phyloP scores from a whole-genome alignment of 2,329 filamentous ascomycete genomes.

The Diaporthe longicolla region DNA sequence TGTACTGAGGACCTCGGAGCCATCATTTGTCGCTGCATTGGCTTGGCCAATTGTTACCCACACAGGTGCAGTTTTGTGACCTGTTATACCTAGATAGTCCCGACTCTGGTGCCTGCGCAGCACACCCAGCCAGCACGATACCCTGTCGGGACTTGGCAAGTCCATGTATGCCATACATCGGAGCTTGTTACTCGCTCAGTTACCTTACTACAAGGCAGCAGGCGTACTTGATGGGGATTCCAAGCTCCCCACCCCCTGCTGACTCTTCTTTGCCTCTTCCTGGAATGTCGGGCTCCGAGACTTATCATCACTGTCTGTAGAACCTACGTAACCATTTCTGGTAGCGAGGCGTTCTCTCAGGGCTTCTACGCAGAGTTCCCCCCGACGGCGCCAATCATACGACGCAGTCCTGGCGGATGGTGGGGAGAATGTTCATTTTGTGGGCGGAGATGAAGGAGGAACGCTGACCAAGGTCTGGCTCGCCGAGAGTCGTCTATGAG shows the following conservation, averaged over 20 bases:
- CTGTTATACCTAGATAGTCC: neutral
- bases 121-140: neutral
- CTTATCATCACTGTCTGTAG: neutral
- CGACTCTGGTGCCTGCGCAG: constrained; percentile 1
- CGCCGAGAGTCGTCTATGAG: neutral
- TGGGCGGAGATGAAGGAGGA: neutral
- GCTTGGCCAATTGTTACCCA: constrained; percentile 4
- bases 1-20: neutral
- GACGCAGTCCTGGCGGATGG: neutral
- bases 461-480: neutral
- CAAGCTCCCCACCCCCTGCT: neutral
- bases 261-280: neutral
- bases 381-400: neutral
- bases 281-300: neutral
- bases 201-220: neutral
- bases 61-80: constrained; percentile 6
- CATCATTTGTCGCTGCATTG: neutral
- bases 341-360: constrained; percentile 2
- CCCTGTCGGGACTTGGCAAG: neutral
- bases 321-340: neutral
- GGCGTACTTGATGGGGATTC: neutral
- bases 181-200: neutral
- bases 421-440: neutral
- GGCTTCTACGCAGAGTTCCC: neutral
- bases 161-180: neutral